These are phyloP conservation scores for Dioszegia crocea DNA, from an alignment of 768 basidiomycete genomes.

Conservation along the genomic window DNA sequence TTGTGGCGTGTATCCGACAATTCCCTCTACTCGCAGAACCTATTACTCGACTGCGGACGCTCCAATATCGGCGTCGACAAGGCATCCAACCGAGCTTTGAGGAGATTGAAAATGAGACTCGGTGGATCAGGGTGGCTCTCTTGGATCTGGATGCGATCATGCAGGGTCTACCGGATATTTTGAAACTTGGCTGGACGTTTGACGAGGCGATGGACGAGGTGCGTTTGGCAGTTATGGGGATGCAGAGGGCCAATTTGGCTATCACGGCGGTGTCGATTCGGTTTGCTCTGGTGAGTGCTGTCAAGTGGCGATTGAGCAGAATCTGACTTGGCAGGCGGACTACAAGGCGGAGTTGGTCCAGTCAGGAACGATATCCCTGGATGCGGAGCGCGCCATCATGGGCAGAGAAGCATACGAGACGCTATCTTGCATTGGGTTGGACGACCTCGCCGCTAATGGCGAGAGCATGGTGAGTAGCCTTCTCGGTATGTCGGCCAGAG, in stretches of 20 bases:
- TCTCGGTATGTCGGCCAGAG: too few relatives aligned
- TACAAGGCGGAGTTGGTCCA: slow-evolving; percentile 8
- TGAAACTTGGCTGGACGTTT: slow-evolving; percentile 7
- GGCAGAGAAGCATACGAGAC: slow-evolving; percentile 10
- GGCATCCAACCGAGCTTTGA: background rate
- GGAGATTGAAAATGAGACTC: slow-evolving; percentile 9
- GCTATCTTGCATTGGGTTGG: slow-evolving; percentile 6
- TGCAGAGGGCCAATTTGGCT: slow-evolving; percentile 21
- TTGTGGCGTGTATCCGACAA: slow-evolving; percentile 13
- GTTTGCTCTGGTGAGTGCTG: slow-evolving; percentile 17
- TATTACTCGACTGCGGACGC: slow-evolving; percentile 6
- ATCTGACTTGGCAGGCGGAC: background rate
- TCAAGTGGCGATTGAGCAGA: too few relatives aligned
- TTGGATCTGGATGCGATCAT: slow-evolving; percentile 8
- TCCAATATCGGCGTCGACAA: background rate
- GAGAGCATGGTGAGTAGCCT: slow-evolving; percentile 16
- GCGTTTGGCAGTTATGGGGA: slow-evolving; percentile 11
- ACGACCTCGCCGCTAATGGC: slow-evolving; percentile 13
- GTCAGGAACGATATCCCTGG: background rate
- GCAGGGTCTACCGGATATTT: slow-evolving; percentile 7
- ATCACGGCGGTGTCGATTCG: slow-evolving; percentile 14
- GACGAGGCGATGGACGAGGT: background rate
- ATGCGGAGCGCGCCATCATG: slow-evolving; percentile 3
- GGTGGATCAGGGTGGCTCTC: slow-evolving; percentile 8
- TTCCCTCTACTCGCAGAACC: slow-evolving; percentile 18